Evolutionary conservation across 2,329 filamentous ascomycete genomes (phyloP), one percentile per base, ranked within the genome.

Genomic region (Incumbomyces lentus): DNA sequence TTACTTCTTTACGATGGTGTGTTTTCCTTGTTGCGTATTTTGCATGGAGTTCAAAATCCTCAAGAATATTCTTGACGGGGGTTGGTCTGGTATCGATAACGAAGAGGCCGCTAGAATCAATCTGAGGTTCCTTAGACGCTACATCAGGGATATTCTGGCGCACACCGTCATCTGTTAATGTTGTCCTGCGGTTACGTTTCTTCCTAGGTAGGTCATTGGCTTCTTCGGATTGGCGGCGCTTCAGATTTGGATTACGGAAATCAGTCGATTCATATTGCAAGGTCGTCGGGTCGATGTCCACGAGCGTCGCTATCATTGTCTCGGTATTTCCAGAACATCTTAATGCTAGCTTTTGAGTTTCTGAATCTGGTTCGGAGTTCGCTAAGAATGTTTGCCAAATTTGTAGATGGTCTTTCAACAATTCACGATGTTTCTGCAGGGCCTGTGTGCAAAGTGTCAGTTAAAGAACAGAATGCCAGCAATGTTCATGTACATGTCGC

Each of bases 21-120:
- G 53, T 55, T 5, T 45, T 40, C 17, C 37, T 38, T 7, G 49
- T 48, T 33, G 29, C 10, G 13, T 33, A 19, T 26, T 50, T 51
- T 2, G 50, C 33, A 11, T 43, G 48, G 6, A 35, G 30, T 19
- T 26, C 40, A 16, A 2, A 30, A 8, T 33, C 30, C 22, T 34
- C 44, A 40, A 40, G 47, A 29, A 36, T n/a, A 10, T 47, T 12
- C 17, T 52, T 42, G 16, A 55, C 19, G 7, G 47, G 45, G 10
- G 52, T 55, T 5, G 55, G 55, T 35, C 52, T 57, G 4, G 53
- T 43, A 40, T 57, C 55, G n/a, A 55, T 45, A 2, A 49, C 46
- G 30, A 57, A 57, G 2, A 57, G 47, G n/a, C 53, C 54, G 34
- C 52, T 55, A 8, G 49, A 42, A 44, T 56, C 54, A 10, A 44